Conservation (phyloP, 805 yeast species). For the Spathaspora hagerdaliae region DNA sequence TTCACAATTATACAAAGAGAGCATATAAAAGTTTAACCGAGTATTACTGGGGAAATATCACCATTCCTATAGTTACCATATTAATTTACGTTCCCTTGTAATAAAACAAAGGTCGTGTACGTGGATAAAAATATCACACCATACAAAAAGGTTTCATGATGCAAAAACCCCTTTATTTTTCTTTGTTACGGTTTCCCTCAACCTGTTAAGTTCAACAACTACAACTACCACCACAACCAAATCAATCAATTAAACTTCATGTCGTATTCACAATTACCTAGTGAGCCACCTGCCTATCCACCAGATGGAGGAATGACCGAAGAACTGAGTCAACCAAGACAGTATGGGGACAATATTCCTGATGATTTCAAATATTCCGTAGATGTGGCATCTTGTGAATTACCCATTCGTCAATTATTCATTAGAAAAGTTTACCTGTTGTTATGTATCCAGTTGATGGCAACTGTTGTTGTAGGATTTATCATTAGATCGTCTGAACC, state of each 20-base stretch:
- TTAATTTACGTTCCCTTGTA: too few species aligned
- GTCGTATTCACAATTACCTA: constrained; percentile 7
- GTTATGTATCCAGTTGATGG: constrained; percentile 57
- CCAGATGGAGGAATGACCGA: constrained; percentile 1
- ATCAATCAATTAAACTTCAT: not conserved
- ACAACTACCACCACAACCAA: not conserved
- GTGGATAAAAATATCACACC: too few species aligned
- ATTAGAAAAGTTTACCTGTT: constrained; percentile 76
- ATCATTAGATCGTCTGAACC: constrained; percentile 42
- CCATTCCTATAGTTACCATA: too few species aligned
- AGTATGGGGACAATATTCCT: constrained; percentile 40
- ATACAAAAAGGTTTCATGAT: too few species aligned
- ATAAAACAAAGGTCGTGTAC: too few species aligned
- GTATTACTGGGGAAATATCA: too few species aligned
- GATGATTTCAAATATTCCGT: constrained; percentile 84
- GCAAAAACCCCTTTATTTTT: too few species aligned
- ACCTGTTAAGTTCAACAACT: too few species aligned
- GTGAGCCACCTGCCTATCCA: constrained; percentile 7
- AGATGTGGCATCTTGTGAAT: constrained; percentile 71
- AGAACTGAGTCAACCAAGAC: constrained; percentile 14
- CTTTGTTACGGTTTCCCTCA: too few species aligned
- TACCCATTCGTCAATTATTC: constrained; percentile 71
- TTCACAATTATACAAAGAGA: too few species aligned
- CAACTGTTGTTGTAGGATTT: constrained; percentile 57
- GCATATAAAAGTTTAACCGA: too few species aligned